phyloP scores from a whole-genome alignment of 192 early-diverging fungal genomes.

The Gaertneriomyces sp. region DNA sequence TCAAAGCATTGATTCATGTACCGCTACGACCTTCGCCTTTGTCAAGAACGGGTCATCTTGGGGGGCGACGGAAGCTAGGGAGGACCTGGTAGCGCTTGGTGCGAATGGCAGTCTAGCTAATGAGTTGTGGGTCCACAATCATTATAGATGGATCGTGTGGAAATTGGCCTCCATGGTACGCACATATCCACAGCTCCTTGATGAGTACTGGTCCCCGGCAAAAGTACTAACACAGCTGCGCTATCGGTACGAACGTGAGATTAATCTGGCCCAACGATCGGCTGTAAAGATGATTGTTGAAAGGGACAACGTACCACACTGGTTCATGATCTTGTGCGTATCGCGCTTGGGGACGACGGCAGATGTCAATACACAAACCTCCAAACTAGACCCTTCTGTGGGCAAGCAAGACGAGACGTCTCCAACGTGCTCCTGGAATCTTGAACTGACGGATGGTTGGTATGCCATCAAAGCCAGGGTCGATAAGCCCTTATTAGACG shows the following conservation, averaged over 20 bases:
- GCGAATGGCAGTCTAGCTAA: constrained; percentile 32
- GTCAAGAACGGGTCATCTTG: constrained; percentile 26
- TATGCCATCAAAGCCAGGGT: constrained; percentile 55
- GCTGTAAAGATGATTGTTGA: constrained; percentile 64
- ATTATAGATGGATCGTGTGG: constrained; percentile 70
- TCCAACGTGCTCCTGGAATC: constrained; percentile 4
- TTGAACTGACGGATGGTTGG: constrained; percentile 72
- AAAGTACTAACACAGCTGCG: constrained; percentile 52
- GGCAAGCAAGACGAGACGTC: neutral
- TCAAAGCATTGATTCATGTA: neutral
- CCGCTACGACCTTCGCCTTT: constrained; percentile 4
- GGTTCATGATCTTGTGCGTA: constrained; percentile 62
- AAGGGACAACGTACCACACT: constrained; percentile 51
- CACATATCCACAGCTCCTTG: constrained; percentile 45
- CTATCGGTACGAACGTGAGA: constrained; percentile 62
- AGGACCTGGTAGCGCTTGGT: constrained; percentile 41
- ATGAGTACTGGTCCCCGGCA: constrained; percentile 36
- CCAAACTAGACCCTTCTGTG: neutral
- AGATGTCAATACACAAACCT: too few species aligned
- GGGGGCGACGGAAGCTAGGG: constrained; percentile 48
- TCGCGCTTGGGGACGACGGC: constrained; percentile 37
- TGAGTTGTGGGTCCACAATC: constrained; percentile 57
- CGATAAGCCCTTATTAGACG: constrained; percentile 42
- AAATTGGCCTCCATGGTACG: constrained; percentile 62
- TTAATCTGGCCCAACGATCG: constrained; percentile 57